These are phyloP conservation scores for Penicillium janthinellum DNA, from an alignment of 2,329 filamentous ascomycete genomes.

Conservation along the genomic window DNA sequence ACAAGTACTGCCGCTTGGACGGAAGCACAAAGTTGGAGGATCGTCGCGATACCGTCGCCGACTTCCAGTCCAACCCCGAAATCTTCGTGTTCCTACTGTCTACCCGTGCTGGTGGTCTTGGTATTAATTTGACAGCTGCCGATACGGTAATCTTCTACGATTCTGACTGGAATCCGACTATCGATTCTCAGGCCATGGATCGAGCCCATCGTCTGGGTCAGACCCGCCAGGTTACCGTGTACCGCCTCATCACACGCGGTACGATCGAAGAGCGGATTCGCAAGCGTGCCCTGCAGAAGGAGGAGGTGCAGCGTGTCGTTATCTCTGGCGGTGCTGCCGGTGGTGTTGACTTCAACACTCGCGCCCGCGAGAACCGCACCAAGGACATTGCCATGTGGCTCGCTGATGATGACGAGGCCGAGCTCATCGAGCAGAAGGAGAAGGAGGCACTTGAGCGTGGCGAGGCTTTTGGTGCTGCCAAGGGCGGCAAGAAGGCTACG, in stretches of 20 bases:
- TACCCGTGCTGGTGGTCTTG: slow-evolving; percentile 93
- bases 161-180: slow-evolving; percentile 98
- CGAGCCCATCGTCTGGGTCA: slow-evolving; percentile 96
- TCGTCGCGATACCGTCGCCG: slow-evolving; percentile 89
- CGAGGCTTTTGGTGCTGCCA: slow-evolving; percentile 62
- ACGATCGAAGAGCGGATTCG: slow-evolving; percentile 98
- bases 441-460: slow-evolving; percentile 75
- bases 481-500: slow-evolving; percentile 63
- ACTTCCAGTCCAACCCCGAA: slow-evolving; percentile 91
- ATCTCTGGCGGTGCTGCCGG: slow-evolving; percentile 82
- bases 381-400: slow-evolving; percentile 99
- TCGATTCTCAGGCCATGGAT: slow-evolving; percentile 98
- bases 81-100: slow-evolving; percentile 97
- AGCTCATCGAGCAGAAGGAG: slow-evolving; percentile 89
- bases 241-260: slow-evolving; percentile 92
- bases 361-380: slow-evolving; percentile 86
- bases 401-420: slow-evolving; percentile 93
- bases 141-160: slow-evolving; percentile 99
- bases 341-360: slow-evolving; percentile 94
- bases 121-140: slow-evolving; percentile 94
- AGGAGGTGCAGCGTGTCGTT: slow-evolving; percentile 96
- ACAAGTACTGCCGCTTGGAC: slow-evolving; percentile 96
- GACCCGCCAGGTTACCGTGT: slow-evolving; percentile 93
- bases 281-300: slow-evolving; percentile 94
- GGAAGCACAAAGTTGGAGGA: slow-evolving; percentile 97